A percentile compares a stretch with the other conserved stretches of the same genome.
phyloP scores from a whole-genome alignment of 108 stramenopile genomes.

The Aurantiochytrium sp. region DNA sequence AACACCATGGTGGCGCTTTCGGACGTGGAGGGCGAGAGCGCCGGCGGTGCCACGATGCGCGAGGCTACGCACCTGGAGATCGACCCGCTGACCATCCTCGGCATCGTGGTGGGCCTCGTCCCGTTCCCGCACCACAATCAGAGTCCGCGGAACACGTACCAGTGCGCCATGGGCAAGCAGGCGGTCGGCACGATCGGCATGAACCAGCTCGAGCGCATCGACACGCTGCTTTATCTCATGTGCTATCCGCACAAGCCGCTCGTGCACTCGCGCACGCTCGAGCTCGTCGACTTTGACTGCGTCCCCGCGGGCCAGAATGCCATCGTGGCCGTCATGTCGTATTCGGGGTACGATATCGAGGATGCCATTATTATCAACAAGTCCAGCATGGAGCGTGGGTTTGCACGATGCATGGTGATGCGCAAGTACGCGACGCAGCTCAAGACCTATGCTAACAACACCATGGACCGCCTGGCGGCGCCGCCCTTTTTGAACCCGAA shows the following conservation, averaged over 20 bases:
- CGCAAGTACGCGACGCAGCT: constrained; percentile 21
- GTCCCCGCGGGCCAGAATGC: constrained; percentile 96
- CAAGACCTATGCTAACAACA: constrained; percentile 21
- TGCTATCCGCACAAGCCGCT: constrained; percentile 99
- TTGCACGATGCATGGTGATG: constrained; percentile 75
- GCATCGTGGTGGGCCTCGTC: constrained; percentile 80
- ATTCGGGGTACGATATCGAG: constrained; percentile 97
- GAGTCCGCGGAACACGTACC: constrained; percentile 97
- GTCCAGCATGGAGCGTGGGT: constrained; percentile 92
- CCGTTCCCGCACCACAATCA: constrained; percentile 99
- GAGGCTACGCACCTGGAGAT: constrained; percentile 99
- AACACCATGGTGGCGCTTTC: constrained; percentile 34
- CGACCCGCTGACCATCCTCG: constrained; percentile 83
- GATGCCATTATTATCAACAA: constrained; percentile 99
- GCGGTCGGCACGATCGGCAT: constrained; percentile 96
- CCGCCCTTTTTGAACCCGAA: neutral
- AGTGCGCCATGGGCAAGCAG: constrained; percentile 76
- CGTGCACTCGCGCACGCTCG: constrained; percentile 93
- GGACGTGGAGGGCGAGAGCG: neutral
- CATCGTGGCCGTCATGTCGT: constrained; percentile 93
- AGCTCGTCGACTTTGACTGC: constrained; percentile 93
- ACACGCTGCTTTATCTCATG: constrained; percentile 97
- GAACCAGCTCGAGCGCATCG: constrained; percentile 97
- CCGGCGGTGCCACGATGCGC: neutral
- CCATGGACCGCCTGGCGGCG: neutral